These are phyloP conservation scores for Mimosa bimucronata DNA, from an alignment of 306 rosid species.

Conservation along the genomic window DNA sequence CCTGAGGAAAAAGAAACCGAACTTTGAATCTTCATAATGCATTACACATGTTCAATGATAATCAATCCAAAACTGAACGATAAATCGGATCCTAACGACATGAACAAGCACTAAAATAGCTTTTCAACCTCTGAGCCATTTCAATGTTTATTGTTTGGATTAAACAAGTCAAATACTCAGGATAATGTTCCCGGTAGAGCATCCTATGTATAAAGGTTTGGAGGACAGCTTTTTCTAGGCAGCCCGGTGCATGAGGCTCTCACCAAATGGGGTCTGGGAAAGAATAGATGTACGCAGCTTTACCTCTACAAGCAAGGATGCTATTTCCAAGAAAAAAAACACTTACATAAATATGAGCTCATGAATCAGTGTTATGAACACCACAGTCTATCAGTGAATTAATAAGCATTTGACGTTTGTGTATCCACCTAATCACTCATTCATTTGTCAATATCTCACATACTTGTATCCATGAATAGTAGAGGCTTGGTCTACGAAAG, in stretches of 20 bases:
- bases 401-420: too few species aligned
- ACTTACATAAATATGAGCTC: not conserved
- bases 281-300: too few species aligned
- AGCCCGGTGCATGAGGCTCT: too few species aligned
- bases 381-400: not conserved
- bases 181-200: not conserved
- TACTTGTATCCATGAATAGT: not conserved
- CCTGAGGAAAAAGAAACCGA: conserved; percentile 55
- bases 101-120: not conserved
- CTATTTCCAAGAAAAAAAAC: too few species aligned
- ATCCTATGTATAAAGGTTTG: not conserved
- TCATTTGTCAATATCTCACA: too few species aligned
- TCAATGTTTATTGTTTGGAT: not conserved
- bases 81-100: not conserved
- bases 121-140: not conserved
- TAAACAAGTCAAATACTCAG: not conserved
- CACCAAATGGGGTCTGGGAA: too few species aligned
- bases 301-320: too few species aligned
- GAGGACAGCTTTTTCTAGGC: not conserved
- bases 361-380: not conserved
- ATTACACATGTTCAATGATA: not conserved
- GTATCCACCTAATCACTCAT: not conserved
- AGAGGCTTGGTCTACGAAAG: not conserved
- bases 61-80: not conserved
- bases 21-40: conserved; percentile 13